These are phyloP conservation scores for Dimocarpus longan DNA, from an alignment of 345 rosid genomes.

Conservation along the genomic window DNA sequence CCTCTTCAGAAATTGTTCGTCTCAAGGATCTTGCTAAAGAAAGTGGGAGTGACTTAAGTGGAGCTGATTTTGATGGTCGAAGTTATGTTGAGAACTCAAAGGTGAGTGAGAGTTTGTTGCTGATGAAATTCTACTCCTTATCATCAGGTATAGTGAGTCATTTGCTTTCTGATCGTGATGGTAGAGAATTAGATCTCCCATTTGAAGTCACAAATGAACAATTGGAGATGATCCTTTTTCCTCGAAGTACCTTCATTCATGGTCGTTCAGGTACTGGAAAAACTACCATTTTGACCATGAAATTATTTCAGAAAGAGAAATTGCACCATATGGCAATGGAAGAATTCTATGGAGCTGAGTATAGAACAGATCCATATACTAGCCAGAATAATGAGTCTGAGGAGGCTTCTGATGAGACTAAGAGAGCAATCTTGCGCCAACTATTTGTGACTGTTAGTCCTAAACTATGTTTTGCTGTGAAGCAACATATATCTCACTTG, in stretches of 20 bases:
- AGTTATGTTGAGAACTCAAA: conserved; percentile 18
- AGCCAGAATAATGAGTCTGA: background rate
- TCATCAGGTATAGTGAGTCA: conserved; percentile 36
- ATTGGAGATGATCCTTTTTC: conserved; percentile 36
- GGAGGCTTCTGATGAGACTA: conserved; percentile 17
- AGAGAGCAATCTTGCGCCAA: conserved; percentile 34
- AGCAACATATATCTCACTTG: conserved; percentile 44
- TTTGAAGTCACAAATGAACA: conserved; percentile 54
- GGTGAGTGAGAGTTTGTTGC: conserved; percentile 42
- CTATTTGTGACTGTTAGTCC: conserved; percentile 58
- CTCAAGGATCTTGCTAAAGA: conserved; percentile 7
- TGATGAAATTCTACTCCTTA: conserved; percentile 56
- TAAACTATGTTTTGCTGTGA: conserved; percentile 46
- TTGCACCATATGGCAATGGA: conserved; percentile 26
- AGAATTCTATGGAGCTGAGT: conserved; percentile 20
- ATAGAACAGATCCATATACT: background rate
- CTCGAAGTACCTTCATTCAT: conserved; percentile 43
- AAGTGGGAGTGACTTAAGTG: conserved; percentile 4
- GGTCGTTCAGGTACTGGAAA: conserved; percentile 65
- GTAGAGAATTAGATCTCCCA: conserved; percentile 47
- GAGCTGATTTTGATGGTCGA: conserved; percentile 17
- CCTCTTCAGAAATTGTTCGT: conserved; percentile 8
- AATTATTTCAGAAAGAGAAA: conserved; percentile 44
- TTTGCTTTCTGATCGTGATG: conserved; percentile 46
- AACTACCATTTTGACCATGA: conserved; percentile 51